These are phyloP conservation scores for Exophiala spinifera DNA, from an alignment of 2,329 filamentous ascomycete genomes.

Conservation along the genomic window DNA sequence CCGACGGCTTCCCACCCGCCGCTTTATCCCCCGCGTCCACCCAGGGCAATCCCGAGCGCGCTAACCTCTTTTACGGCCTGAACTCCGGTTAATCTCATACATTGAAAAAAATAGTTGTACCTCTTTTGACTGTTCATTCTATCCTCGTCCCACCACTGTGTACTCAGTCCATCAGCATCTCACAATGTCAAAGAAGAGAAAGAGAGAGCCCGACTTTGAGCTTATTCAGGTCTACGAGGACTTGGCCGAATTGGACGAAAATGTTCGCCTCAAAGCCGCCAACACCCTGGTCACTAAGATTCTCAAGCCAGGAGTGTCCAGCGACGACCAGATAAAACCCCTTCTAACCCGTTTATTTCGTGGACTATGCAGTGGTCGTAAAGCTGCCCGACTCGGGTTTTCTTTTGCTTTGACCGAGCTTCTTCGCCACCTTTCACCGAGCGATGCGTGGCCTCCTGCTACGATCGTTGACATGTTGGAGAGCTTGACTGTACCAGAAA, in stretches of 20 bases:
- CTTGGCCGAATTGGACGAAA: slow-evolving; percentile 46
- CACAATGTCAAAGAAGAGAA: slow-evolving; percentile 26
- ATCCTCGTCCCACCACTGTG: not conserved
- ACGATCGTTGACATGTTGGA: slow-evolving; percentile 52
- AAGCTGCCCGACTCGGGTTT: slow-evolving; percentile 84
- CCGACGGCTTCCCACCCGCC: too few species aligned
- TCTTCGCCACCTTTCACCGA: slow-evolving; percentile 58
- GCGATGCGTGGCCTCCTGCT: slow-evolving; percentile 35
- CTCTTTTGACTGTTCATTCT: not conserved
- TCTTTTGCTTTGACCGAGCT: slow-evolving; percentile 84
- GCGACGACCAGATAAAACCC: slow-evolving; percentile 42
- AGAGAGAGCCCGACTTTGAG: slow-evolving; percentile 40
- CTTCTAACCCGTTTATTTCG: slow-evolving; percentile 67
- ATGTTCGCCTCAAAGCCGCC: slow-evolving; percentile 46
- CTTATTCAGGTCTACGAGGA: slow-evolving; percentile 50
- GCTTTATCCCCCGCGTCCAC: not conserved
- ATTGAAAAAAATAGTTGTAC: not conserved
- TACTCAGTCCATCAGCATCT: not conserved
- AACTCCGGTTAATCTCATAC: too few species aligned
- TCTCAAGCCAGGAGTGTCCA: slow-evolving; percentile 39
- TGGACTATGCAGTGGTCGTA: slow-evolving; percentile 84
- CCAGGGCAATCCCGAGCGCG: not conserved
- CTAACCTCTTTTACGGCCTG: too few species aligned
- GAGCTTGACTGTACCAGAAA: slow-evolving; percentile 50
- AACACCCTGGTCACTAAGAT: slow-evolving; percentile 44